Base-by-base conservation (phyloP, 2,329 filamentous ascomycete genomes). In the Trichophyton verrucosum region DNA sequence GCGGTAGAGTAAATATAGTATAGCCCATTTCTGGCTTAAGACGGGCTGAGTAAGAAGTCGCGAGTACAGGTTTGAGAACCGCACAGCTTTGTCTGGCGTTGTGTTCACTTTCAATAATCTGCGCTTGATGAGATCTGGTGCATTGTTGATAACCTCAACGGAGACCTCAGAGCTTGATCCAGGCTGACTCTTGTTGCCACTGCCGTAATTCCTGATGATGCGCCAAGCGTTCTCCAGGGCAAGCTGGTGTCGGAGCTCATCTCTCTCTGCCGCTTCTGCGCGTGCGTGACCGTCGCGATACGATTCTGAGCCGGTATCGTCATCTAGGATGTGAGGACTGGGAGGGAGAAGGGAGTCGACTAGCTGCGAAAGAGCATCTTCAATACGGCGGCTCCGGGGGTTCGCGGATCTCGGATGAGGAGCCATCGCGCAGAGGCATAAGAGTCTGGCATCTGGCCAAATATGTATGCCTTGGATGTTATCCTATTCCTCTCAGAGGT, bases 11-110 rank as follows among this genome's bases (percentile, higher is more conserved):
- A 99, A 84, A 72, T 95, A 95, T 20, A 99, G 80, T 65, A 99
- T 96, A 2, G 88, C 90, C 91, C 91, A 97, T 81, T 99, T 99
- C 74, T 96, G 88, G 68, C 89, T 88, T 51, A 99, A 81, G 4
- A 97, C 91, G 0, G 91, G 91, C 65, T 96, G 85, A n/a, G 89
- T 88, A 27, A 96, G 80, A 17, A 99, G 82, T 61, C 90, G 83
- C 38, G 89, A 90, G 75, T 96, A 96, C 30, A 99, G 82, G 70
- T 96, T 95, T 24, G 90, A 87, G 74, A 96, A 96, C 64, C 86
- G 83, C 20, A 92, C 80, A 2, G 91, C 90, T 73, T 91, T 83
- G 68, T 83, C 84, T 22, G 80, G 88, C 65, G 82, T 87, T 53
- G 83, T 83, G 69, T 90, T 89, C 66, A 86, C 87, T 67, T 88